A percentile compares a stretch with the other conserved stretches of the same genome.
Evolutionary conservation across 2,329 filamentous ascomycete species (phyloP).

Genomic region (Plectosphaerella cucumerina): DNA sequence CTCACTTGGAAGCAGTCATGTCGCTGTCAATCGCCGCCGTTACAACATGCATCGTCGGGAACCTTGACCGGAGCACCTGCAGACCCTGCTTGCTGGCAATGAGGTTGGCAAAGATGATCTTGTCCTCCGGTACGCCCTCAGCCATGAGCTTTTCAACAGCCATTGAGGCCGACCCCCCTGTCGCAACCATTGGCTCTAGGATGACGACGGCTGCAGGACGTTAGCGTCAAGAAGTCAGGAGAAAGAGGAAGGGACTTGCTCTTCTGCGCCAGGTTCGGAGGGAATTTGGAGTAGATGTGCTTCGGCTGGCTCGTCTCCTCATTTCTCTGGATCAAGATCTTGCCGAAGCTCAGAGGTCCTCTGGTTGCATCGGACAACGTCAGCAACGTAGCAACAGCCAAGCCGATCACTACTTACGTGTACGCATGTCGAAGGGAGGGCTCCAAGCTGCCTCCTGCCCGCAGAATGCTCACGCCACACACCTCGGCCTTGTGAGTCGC

Average conservation of each 20-base stretch:
- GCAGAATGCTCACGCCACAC: conserved; percentile 26
- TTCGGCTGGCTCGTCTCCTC: conserved; percentile 21
- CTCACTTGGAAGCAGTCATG: conserved; percentile 14
- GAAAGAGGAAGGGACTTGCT: conserved; percentile 4
- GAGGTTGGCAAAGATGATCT: conserved; percentile 24
- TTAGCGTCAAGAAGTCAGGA: neutral
- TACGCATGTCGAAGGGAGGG: conserved; percentile 20
- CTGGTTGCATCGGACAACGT: neutral
- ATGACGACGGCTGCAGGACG: conserved; percentile 12
- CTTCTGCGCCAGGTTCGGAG: conserved; percentile 13
- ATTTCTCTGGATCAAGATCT: conserved; percentile 27
- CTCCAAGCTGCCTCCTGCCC: conserved; percentile 25
- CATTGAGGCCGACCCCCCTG: conserved; percentile 15
- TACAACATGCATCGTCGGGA: conserved; percentile 17
- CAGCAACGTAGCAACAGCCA: neutral
- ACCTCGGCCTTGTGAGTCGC: conserved; percentile 10
- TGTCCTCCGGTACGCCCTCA: conserved; percentile 15
- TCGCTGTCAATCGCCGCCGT: conserved; percentile 15
- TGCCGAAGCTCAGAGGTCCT: conserved; percentile 20
- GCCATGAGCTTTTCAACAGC: conserved; percentile 15
- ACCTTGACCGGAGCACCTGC: conserved; percentile 12
- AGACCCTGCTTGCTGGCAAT: conserved; percentile 20
- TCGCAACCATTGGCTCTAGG: conserved; percentile 19
- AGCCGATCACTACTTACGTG: conserved; percentile 12
- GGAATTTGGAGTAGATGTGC: conserved; percentile 25